phyloP scores from a whole-genome alignment of 2,329 filamentous ascomycete genomes.

The Aspergillus niger region DNA sequence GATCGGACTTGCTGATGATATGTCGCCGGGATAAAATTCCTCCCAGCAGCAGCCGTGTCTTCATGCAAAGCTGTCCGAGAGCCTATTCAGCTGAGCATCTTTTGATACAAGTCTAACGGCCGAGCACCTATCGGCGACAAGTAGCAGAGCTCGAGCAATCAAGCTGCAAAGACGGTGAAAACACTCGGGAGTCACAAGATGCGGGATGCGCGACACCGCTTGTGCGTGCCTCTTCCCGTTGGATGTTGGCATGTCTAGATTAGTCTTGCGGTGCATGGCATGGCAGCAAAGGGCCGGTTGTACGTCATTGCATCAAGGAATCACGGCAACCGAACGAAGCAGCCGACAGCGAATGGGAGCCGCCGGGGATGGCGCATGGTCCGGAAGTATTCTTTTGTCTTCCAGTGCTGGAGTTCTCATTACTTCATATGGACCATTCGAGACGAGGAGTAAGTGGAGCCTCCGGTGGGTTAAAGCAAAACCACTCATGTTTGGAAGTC shows the following conservation, averaged over 20 bases:
- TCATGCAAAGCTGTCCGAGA: slow-evolving; percentile 3
- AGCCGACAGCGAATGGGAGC: neutral
- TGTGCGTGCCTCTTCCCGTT: neutral
- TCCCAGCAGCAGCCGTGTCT: neutral
- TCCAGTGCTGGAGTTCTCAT: slow-evolving; percentile 8
- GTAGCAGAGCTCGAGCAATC: neutral
- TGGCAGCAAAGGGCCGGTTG: neutral
- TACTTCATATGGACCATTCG: slow-evolving; percentile 17
- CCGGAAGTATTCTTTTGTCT: neutral
- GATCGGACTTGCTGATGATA: neutral
- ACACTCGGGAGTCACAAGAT: slow-evolving; percentile 6
- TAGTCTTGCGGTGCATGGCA: neutral
- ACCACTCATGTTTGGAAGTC: neutral
- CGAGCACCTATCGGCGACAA: neutral
- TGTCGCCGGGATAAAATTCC: neutral
- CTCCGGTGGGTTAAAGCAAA: neutral
- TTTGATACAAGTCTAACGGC: neutral
- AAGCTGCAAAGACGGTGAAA: neutral
- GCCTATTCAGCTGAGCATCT: neutral
- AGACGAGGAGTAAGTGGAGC: slow-evolving; percentile 7
- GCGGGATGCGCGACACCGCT: slow-evolving; percentile 2
- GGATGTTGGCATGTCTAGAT: neutral
- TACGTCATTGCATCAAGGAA: slow-evolving; percentile 5
- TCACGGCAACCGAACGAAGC: slow-evolving; percentile 1
- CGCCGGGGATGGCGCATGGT: neutral